Base-by-base conservation (phyloP, 352 stramenopile species). In the Globisporangium apiculatum region DNA sequence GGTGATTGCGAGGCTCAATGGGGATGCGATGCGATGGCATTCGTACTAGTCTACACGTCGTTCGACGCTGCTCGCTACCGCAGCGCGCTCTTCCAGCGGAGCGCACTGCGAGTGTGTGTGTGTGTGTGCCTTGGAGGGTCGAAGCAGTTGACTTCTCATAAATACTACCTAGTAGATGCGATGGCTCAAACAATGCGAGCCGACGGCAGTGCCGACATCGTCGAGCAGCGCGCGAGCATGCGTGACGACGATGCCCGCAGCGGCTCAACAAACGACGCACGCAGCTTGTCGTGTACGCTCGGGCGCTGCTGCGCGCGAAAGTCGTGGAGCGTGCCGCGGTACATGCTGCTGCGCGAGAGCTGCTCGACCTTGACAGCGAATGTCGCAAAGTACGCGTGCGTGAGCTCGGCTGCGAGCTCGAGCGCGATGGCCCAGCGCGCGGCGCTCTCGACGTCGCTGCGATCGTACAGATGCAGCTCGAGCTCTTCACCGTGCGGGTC, bases 311-410 rank as follows among this genome's bases (percentile, higher is more conserved):
- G 61, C 15, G 53, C 57, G 5, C 76, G 65, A 37, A 86, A 71
- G 55, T 87, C 80, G 52, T 76, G 71, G 17, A 85, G 55, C 7
- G 73, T 83, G 11, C 75, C 75, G 18, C 77, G 76, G 58, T 88
- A 91, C 53, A 87, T 72, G 48, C 79, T 91, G 42, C 57, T 55
- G 47, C 81, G 76, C 8, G 81, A 68, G 43, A 91, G 67, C 11
- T 87, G 60, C 42, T 87, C 65, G 4, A 85, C 79, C 43, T 83
- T 82, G 54, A 89, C 55, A 18, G 83, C 73, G 40, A 89, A 86
- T 9, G 62, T 72, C n/a, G 63, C 59, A 41, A 91, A 87, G 57
- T 91, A 75, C 12, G 73, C 62, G 37, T 76, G 66, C 4, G 81
- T 91, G 18, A 87, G 66, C 42, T 83, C 76, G 0, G 66, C 61